Evolutionary conservation across 1,284 basidiomycete genomes (phyloP).

Genomic region (Puccinia triticina): DNA sequence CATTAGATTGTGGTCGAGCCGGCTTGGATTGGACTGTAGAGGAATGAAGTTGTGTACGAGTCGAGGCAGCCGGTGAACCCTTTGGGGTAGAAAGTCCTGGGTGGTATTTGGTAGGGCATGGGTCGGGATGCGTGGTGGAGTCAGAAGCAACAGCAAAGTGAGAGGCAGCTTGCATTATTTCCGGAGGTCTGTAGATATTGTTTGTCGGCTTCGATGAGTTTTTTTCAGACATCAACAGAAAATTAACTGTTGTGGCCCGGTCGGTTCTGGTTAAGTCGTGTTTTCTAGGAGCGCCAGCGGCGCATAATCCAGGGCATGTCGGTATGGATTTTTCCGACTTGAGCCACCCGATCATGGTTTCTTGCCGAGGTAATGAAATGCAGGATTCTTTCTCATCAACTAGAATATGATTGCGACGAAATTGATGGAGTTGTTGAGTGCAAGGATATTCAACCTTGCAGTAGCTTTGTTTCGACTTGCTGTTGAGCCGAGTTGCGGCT

Average conservation of each 20-base stretch:
- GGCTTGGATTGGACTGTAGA: background rate
- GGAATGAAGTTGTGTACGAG: background rate
- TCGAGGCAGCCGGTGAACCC: background rate
- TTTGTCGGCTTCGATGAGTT: background rate
- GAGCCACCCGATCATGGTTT: conserved; percentile 48
- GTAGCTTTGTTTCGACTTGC: background rate
- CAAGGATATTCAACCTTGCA: conserved; percentile 41
- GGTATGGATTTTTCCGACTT: conserved; percentile 29
- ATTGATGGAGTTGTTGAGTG: conserved; percentile 42
- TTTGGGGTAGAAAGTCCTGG: background rate
- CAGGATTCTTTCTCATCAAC: conserved; percentile 16
- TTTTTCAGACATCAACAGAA: conserved; percentile 20
- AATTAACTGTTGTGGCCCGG: conserved; percentile 9
- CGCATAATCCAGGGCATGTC: conserved; percentile 38
- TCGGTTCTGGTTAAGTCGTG: background rate
- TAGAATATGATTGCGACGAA: conserved; percentile 23
- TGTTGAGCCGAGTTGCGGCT: conserved; percentile 22
- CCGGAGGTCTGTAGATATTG: conserved; percentile 4
- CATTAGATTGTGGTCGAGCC: background rate
- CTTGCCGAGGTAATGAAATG: background rate
- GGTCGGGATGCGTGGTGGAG: background rate
- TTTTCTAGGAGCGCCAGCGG: background rate
- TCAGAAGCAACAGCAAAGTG: background rate
- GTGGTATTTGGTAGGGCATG: background rate
- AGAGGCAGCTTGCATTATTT: background rate